phyloP scores from a whole-genome alignment of 768 basidiomycete genomes.

The Mrakia frigida region DNA sequence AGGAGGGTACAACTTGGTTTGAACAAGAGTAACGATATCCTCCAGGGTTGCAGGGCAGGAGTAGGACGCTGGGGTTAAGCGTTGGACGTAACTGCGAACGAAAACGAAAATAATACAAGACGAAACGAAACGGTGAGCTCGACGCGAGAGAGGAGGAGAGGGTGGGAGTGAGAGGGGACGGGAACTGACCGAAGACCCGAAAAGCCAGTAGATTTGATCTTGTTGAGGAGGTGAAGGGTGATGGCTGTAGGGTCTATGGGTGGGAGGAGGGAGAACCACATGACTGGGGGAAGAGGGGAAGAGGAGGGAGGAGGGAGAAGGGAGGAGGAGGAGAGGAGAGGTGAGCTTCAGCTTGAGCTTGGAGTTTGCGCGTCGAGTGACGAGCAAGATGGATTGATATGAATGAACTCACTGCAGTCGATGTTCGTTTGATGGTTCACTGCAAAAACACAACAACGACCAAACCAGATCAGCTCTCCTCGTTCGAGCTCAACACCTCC shows the following conservation, averaged over 20 bases:
- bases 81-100: constrained; percentile 16
- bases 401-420: constrained; percentile 21
- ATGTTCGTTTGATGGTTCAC: constrained; percentile 19
- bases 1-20: constrained; percentile 16
- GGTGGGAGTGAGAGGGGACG: neutral
- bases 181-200: neutral
- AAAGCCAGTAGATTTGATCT: constrained; percentile 11
- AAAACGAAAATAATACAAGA: too few relatives aligned
- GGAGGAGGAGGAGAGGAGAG: too few relatives aligned
- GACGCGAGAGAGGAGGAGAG: neutral
- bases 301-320: neutral
- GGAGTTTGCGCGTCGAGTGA: too few relatives aligned
- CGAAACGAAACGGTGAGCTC: neutral
- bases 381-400: neutral
- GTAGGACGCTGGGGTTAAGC: constrained; percentile 1
- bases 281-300: neutral
- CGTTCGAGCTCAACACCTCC: neutral
- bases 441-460: neutral
- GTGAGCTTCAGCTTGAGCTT: neutral
- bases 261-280: constrained; percentile 27
- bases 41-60: constrained; percentile 11
- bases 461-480: neutral
- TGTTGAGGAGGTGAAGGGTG: constrained; percentile 5
- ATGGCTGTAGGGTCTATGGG: constrained; percentile 14
- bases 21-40: constrained; percentile 9